These are phyloP conservation scores for Penicillium subrubescens DNA, from an alignment of 495 filamentous ascomycete species.

Conservation along the genomic window DNA sequence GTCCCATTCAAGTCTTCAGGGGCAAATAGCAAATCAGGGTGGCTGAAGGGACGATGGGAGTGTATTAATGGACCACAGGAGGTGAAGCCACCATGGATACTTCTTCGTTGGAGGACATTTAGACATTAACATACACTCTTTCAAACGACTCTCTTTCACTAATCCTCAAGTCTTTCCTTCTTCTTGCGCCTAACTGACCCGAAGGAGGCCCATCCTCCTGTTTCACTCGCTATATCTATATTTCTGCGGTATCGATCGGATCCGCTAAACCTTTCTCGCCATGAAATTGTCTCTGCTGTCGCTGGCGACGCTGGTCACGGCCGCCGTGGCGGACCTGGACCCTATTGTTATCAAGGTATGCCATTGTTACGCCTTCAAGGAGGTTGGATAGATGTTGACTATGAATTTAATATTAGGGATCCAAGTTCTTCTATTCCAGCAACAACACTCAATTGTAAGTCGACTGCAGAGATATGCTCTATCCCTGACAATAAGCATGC, in stretches of 20 bases:
- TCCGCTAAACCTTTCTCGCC: constrained; percentile 12
- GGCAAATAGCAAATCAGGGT: constrained; percentile 22
- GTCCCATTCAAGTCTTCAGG: constrained; percentile 24
- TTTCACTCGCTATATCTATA: constrained; percentile 24
- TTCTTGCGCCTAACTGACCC: neutral
- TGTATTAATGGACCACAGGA: constrained; percentile 27
- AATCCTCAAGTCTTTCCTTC: constrained; percentile 9
- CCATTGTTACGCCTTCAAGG: neutral
- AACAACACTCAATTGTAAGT: constrained; percentile 79
- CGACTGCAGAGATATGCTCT: neutral
- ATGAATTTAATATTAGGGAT: constrained; percentile 49
- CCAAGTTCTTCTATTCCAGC: constrained; percentile 78
- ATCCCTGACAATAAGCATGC: neutral
- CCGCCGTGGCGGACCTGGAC: constrained; percentile 59
- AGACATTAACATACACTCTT: constrained; percentile 19
- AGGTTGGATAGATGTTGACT: constrained; percentile 9
- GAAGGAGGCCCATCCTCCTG: constrained; percentile 7
- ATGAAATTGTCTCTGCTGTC: constrained; percentile 49
- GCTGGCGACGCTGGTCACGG: constrained; percentile 53
- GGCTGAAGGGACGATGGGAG: constrained; percentile 2
- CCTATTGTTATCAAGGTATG: constrained; percentile 71
- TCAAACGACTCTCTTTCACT: constrained; percentile 4
- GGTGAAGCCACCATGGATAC: constrained; percentile 16
- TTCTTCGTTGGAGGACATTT: constrained; percentile 11
- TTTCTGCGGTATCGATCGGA: constrained; percentile 5